Conservation (phyloP, 2,329 filamentous ascomycete species). For the Diatrype stigma region DNA sequence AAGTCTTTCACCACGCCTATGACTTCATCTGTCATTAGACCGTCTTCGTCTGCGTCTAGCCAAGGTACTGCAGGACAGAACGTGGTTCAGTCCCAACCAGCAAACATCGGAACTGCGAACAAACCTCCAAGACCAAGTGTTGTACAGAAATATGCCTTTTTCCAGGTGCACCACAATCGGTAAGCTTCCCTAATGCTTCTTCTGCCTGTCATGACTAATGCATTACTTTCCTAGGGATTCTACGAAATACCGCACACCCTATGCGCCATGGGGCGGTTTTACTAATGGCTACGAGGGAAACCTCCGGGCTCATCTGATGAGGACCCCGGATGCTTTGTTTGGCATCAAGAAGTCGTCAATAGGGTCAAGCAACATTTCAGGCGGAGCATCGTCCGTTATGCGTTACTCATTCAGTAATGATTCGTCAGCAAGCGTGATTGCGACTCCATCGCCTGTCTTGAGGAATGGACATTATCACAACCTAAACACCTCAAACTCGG, state of each 20-base stretch:
- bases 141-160: conserved; percentile 53
- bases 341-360: conserved; percentile 19
- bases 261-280: conserved; percentile 53
- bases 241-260: conserved; percentile 56
- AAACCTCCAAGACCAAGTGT: conserved; percentile 30
- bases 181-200: conserved; percentile 23
- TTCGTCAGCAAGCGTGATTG: conserved; percentile 1
- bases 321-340: conserved; percentile 35
- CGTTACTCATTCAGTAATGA: conserved; percentile 12
- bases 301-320: conserved; percentile 41
- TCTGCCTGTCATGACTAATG: conserved; percentile 12
- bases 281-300: conserved; percentile 59
- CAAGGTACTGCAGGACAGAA: conserved; percentile 13
- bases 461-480: neutral
- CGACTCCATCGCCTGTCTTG: neutral
- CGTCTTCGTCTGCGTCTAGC: conserved; percentile 30
- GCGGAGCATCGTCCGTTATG: conserved; percentile 8
- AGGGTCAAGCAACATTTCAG: conserved; percentile 9
- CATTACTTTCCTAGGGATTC: conserved; percentile 38
- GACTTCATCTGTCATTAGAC: conserved; percentile 32
- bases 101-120: conserved; percentile 12
- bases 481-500: neutral
- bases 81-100: conserved; percentile 19
- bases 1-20: conserved; percentile 29
- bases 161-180: conserved; percentile 58